A percentile compares a stretch with the other conserved stretches of the same genome.
phyloP scores from a whole-genome alignment of 306 rosid genomes.

The Vigna nakashimae region DNA sequence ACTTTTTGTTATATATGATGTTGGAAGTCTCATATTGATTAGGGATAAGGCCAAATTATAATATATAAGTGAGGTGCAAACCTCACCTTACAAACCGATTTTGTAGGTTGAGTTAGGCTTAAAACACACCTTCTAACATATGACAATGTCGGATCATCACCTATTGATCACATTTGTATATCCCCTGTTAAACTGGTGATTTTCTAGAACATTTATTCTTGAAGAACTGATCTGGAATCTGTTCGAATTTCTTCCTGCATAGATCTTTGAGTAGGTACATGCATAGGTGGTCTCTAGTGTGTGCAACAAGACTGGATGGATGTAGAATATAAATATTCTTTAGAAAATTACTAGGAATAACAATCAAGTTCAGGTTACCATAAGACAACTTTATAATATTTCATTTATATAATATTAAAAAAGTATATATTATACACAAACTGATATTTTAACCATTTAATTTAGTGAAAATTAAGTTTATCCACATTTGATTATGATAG shows the following conservation, averaged over 20 bases:
- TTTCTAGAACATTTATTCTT: background rate
- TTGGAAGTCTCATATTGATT: too few species aligned
- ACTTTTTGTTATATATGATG: background rate
- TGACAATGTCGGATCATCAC: background rate
- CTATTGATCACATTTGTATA: conserved; percentile 10
- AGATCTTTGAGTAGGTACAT: background rate
- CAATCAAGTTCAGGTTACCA: background rate
- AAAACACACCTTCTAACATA: too few species aligned
- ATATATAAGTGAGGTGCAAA: too few species aligned
- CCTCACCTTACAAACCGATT: too few species aligned
- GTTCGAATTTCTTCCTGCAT: background rate
- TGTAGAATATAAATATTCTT: background rate
- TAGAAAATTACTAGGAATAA: background rate
- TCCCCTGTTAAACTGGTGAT: conserved; percentile 7
- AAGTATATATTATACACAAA: background rate
- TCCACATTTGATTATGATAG: background rate
- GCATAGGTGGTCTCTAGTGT: conserved; percentile 4
- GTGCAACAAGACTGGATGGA: background rate
- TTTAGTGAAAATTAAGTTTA: background rate
- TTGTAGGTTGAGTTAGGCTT: too few species aligned
- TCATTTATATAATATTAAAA: background rate
- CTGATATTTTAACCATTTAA: background rate
- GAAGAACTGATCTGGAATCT: conserved; percentile 7
- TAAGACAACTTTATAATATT: background rate
- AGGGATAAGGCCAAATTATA: too few species aligned